Evolutionary conservation across 2,329 filamentous ascomycete species (phyloP).

Genomic region (Cercospora sesami): DNA sequence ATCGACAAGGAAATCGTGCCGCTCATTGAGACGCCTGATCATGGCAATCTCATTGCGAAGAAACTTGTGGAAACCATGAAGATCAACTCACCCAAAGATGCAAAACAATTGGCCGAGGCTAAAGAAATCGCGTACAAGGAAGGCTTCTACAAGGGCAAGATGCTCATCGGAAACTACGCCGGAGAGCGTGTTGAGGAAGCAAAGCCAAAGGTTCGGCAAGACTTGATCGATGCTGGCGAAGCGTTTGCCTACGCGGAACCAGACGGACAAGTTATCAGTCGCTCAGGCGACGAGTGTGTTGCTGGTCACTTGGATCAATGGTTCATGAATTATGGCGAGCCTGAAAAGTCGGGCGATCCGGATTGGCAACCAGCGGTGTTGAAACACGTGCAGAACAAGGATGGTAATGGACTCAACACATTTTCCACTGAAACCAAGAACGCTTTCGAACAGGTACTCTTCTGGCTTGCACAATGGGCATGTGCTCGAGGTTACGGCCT

Average conservation of each 20-base stretch:
- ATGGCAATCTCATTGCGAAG: constrained; percentile 80
- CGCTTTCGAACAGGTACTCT: constrained; percentile 76
- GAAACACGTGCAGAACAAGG: constrained; percentile 67
- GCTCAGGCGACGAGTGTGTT: constrained; percentile 90
- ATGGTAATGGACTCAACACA: constrained; percentile 70
- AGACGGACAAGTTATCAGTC: constrained; percentile 81
- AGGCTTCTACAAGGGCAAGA: constrained; percentile 91
- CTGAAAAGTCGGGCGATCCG: constrained; percentile 63
- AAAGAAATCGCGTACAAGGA: constrained; percentile 98
- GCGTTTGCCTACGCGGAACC: constrained; percentile 95
- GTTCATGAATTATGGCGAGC: constrained; percentile 88
- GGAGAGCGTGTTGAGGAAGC: constrained; percentile 83
- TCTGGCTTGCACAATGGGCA: constrained; percentile 95
- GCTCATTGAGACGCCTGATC: constrained; percentile 84
- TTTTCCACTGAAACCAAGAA: constrained; percentile 63
- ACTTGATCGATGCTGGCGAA: constrained; percentile 72
- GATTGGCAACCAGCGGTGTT: constrained; percentile 78
- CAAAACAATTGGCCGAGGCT: constrained; percentile 83
- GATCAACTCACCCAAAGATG: constrained; percentile 94
- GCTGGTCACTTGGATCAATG: constrained; percentile 93
- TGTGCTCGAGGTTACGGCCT: constrained; percentile 89
- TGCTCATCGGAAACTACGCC: constrained; percentile 84
- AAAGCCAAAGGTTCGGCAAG: constrained; percentile 78
- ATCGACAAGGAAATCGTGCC: constrained; percentile 85
- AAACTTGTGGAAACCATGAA: constrained; percentile 87